Evolutionary conservation across 2,329 filamentous ascomycete genomes (phyloP).

Genomic region (Celoporthe dispersa): DNA sequence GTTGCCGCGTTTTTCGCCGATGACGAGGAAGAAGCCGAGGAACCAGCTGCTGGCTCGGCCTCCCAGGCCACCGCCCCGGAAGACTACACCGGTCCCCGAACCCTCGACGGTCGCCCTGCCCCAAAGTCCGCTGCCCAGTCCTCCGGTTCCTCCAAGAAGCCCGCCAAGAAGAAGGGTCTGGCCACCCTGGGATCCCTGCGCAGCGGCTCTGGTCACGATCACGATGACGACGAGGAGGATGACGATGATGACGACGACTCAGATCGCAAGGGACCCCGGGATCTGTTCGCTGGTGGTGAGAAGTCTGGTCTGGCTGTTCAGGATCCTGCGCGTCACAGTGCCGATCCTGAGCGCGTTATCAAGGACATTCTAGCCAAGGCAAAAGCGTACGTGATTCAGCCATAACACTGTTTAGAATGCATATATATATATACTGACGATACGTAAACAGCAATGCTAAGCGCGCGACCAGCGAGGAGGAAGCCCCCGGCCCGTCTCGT

Average conservation of each 20-base stretch:
- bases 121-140: slow-evolving; percentile 45
- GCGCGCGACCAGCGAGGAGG: slow-evolving; percentile 42
- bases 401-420: neutral
- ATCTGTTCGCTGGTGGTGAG: slow-evolving; percentile 83
- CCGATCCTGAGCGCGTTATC: slow-evolving; percentile 60
- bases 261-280: slow-evolving; percentile 62
- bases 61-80: slow-evolving; percentile 37
- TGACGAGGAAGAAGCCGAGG: slow-evolving; percentile 53
- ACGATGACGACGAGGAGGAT: slow-evolving; percentile 64
- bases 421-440: slow-evolving; percentile 10
- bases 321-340: slow-evolving; percentile 57
- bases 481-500: slow-evolving; percentile 55
- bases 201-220: slow-evolving; percentile 54
- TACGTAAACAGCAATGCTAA: slow-evolving; percentile 58
- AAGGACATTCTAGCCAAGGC: slow-evolving; percentile 69
- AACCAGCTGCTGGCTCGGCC: slow-evolving; percentile 48
- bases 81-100: slow-evolving; percentile 64
- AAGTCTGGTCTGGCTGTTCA: slow-evolving; percentile 76
- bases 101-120: slow-evolving; percentile 65
- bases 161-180: slow-evolving; percentile 62
- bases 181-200: slow-evolving; percentile 63
- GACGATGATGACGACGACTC: slow-evolving; percentile 59
- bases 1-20: slow-evolving; percentile 66
- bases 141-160: slow-evolving; percentile 45
- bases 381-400: slow-evolving; percentile 54